Evolutionary conservation across 75 land plant genomes (phyloP).

Genomic region (Pinus albicaulis): DNA sequence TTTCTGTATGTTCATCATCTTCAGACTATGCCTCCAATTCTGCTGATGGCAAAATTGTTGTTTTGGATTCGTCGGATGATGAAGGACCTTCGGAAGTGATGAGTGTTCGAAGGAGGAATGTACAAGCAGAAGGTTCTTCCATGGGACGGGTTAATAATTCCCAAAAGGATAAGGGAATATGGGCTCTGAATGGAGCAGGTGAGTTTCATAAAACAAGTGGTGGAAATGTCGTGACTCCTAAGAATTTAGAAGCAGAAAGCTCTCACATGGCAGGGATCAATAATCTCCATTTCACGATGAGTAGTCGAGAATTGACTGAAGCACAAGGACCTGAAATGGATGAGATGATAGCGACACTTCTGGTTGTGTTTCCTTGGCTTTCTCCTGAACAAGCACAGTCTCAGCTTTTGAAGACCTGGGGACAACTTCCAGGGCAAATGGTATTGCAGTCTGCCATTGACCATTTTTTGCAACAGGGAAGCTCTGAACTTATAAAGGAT

Average conservation of each 20-base stretch:
- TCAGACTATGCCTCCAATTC: background rate
- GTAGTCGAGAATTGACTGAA: background rate
- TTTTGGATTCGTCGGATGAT: conserved; percentile 7
- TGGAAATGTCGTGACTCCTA: no score
- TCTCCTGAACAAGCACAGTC: conserved; percentile 14
- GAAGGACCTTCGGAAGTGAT: background rate
- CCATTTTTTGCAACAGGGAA: conserved; percentile 17
- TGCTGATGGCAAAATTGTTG: conserved; percentile 6
- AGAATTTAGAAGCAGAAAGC: background rate
- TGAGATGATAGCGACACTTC: conserved; percentile 15
- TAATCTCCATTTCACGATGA: background rate
- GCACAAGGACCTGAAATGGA: conserved; percentile 9
- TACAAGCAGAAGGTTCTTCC: background rate
- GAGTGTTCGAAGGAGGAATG: background rate
- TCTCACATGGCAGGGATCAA: background rate
- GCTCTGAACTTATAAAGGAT: conserved; percentile 4
- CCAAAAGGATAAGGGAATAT: background rate
- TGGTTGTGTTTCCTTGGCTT: conserved; percentile 16
- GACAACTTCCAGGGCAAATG: conserved; percentile 7
- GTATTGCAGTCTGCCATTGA: conserved; percentile 10
- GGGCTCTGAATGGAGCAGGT: no score
- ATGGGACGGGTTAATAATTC: background rate
- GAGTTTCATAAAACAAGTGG: no score
- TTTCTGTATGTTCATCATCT: background rate
- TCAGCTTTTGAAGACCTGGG: conserved; percentile 17